Conservation (phyloP, 2,329 filamentous ascomycete species). For the Aspergillus floridensis region DNA sequence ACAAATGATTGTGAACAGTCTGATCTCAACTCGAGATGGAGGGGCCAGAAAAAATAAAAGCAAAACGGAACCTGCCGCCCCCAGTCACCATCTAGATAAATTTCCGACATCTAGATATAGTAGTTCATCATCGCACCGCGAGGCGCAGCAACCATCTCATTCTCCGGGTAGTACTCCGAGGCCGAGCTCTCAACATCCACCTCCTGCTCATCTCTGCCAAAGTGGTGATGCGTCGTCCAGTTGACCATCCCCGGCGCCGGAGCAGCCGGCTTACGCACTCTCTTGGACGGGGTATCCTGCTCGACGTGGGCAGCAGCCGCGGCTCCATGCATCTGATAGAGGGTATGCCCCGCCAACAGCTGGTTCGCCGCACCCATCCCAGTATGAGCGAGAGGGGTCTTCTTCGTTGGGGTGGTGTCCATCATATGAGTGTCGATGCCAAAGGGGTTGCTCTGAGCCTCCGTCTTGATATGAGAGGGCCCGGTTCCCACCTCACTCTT, state of each 20-base stretch:
- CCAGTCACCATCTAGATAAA: no score
- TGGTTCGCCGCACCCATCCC: background rate
- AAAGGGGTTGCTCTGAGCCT: background rate
- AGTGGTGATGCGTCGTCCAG: constrained; percentile 10
- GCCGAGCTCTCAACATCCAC: constrained; percentile 18
- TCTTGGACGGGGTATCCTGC: constrained; percentile 16
- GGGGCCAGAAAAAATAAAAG: no score
- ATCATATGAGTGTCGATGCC: background rate
- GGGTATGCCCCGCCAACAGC: background rate
- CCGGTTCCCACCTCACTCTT: constrained; percentile 1
- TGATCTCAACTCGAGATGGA: background rate
- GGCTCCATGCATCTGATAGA: background rate
- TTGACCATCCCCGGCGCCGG: constrained; percentile 19
- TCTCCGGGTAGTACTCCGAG: constrained; percentile 22
- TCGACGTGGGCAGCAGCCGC: background rate
- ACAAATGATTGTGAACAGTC: no score
- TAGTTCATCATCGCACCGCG: background rate
- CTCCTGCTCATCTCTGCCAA: constrained; percentile 5
- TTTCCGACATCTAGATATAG: background rate
- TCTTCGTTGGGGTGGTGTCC: background rate
- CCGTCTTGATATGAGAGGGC: constrained; percentile 12
- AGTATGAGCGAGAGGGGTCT: constrained; percentile 5
- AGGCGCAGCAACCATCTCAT: constrained; percentile 7
- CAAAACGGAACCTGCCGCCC: no score
- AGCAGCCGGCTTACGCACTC: constrained; percentile 19